Base-by-base conservation (phyloP, 495 filamentous ascomycete species). In the Aspergillus incahuasiensis region DNA sequence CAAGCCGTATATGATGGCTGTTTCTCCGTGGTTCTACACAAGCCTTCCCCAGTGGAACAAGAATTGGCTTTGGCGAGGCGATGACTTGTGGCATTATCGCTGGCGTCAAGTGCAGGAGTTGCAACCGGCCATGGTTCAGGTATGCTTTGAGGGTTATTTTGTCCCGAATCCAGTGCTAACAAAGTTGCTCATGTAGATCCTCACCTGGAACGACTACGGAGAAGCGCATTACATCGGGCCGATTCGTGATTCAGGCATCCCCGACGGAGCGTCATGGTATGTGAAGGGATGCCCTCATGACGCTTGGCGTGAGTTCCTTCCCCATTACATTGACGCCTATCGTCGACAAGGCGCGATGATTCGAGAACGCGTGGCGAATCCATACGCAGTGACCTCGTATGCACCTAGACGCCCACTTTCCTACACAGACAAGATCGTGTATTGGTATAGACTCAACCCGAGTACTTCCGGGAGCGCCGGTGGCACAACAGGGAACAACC, bases 1-100 rank as follows among this genome's bases (percentile, higher is more conserved):
- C 1, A 88, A 88, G 67, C 73, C 82, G 6, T 91, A 84, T 69
- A 90, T 91, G 87, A 90, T 90, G 87, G 80, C 82, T 15, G 82
- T 89, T 13, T 85, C 85, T 15, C 88, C 88, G 1, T 90, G 85
- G 82, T 90, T 91, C 67, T 92, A 87, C 59, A 78, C 76, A 63
- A 85, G 87, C 49, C 73, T 90, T 16, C 84, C 87, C 0, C 77
- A 80, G 35, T 88, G 79, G 65, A 71, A 72, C 55, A 91, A 91
- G 64, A 88, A 89, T 59, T 91, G 87, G 87, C 77, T 88, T 25
- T 88, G 82, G 66, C 80, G 81, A 2, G 82, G 84, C 32, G 88
- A 90, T 56, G 79, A 82, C 32, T 72, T 90, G 3, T 92, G 89
- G 89, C 80, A 82, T 47, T 78, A 85, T 53, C 82, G 89, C 5